These are phyloP conservation scores for Babesia sp. DNA, from an alignment of 169 alveolate genomes.

Conservation along the genomic window DNA sequence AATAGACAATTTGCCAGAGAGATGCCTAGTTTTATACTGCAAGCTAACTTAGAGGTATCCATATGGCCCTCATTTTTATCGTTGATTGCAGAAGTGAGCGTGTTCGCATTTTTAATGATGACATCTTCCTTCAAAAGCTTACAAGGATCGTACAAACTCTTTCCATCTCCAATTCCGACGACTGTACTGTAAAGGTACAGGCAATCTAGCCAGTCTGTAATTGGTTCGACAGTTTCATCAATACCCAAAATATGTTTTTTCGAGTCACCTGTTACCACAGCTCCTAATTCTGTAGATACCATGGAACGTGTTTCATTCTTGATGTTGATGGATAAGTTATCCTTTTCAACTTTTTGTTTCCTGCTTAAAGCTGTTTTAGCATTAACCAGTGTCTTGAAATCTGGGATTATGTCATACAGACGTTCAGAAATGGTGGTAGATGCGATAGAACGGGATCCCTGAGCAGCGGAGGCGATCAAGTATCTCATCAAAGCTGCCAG, in stretches of 20 bases:
- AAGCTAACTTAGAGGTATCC: not conserved
- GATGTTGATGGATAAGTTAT: conserved; percentile 13
- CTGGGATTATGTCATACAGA: conserved; percentile 7
- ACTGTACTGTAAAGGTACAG: conserved; percentile 9
- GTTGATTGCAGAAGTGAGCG: not conserved
- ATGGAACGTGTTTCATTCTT: conserved; percentile 15
- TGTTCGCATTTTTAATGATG: not conserved
- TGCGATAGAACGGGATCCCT: not conserved
- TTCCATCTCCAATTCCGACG: conserved; percentile 19
- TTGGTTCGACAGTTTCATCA: not conserved
- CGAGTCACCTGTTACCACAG: not conserved
- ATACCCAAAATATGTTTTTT: conserved; percentile 2
- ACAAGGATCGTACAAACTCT: conserved; percentile 38
- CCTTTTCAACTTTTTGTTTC: not conserved
- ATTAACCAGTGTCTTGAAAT: conserved; percentile 28
- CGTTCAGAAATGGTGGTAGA: not conserved
- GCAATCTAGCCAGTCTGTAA: conserved; percentile 35
- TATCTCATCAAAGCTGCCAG: conserved; percentile 10
- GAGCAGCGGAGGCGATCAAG: not conserved
- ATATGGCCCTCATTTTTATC: not conserved
- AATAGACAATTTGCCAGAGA: conserved; percentile 26
- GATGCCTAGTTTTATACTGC: not conserved
- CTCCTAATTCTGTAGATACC: conserved; percentile 26
- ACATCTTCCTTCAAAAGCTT: conserved; percentile 31
- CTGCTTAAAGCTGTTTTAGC: conserved; percentile 1